Base-by-base conservation (phyloP, 2,329 filamentous ascomycete genomes). In the Clonostachys sp. region DNA sequence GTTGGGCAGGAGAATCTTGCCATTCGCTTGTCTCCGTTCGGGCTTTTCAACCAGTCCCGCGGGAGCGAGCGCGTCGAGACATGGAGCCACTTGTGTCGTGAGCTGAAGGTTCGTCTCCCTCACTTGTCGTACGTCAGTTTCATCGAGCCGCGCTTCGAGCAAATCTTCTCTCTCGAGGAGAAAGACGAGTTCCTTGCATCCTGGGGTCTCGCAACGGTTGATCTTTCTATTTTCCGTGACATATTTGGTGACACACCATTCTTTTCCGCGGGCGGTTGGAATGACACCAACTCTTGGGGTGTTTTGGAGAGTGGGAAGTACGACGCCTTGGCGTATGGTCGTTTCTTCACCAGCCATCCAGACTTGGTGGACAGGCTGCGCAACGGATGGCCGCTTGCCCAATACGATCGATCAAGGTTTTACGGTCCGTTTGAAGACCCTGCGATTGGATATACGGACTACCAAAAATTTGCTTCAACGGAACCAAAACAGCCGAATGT, bases 181-280 rank as follows among this genome's bases (percentile, higher is more conserved):
- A 79, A 80, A 54, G 69, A 76, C 30, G 57, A 61, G 33, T 74
- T 76, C 53, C 63, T 80, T 5, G 48, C 61, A 24, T 70, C 67
- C 6, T 79, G 74, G 74, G 70, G 70, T 3, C 57, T 79, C 6
- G 43, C 59, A 7, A 58, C 70, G 4, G 67, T 77, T 17, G 68
- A 73, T 41, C 63, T 80, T 2, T 65, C 66, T 8, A 48, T 62
- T 4, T 78, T 80, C 55, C 71, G 75, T 17, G 53, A 67, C 12
- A 80, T 81, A 49, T 74, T 79, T 45, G 71, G 69, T 3, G 60
- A 64, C 6, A 76, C 77, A 0, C 77, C 77, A 0, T 78, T 82
- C 60, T 71, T 83, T 51, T 73, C 77, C 0, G 77, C 74, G 0
- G 78, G 78, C 6, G 78, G 78, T 0, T 83, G 73, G 60, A 65